Evolutionary conservation across 148 eudicot genomes (phyloP), one percentile per base, ranked within the genome.

Genomic region (Persicaria tinctoria): DNA sequence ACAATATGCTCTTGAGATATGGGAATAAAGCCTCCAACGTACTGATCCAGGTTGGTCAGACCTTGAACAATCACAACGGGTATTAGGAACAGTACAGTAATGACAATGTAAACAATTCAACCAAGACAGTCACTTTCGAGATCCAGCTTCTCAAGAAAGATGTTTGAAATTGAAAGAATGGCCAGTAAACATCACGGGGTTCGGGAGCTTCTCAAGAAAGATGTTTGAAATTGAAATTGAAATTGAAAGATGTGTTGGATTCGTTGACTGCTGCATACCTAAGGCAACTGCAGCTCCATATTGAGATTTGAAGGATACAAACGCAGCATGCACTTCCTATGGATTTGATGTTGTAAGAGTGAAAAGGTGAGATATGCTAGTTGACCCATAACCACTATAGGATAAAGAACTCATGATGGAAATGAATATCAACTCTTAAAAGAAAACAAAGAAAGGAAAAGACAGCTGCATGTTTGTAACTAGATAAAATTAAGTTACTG

Each of bases 281-380:
- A 85, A 79, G 73, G 86, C 90, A 80, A 80, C 32, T 70, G 93
- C 89, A 73, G 97, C 97, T 53, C 86, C 88, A 83, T 85, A 87
- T 27, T 91, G 91, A 38, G 97, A 81, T 82, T 88, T 91, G 81
- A 94, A 94, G 79, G 90, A 87, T 45, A 94, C 96, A 79, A 91
- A 91, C 11, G 98, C 98, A 78, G 98, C 98, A 48, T 88, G 89
- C 76, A 89, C 89, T 81, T 93, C 97, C 98, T 93, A 72, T 9
- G 69, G 14, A 78, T 49, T 46, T 46, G 60, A 49, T 47, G 48
- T 4, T 38, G 20, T 78, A 70, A 17, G 8, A 47, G 46, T 73
- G 57, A 73, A 47, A 76, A 69, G 18, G 51, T 3, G 9, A 70
- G 53, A 14, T 53, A 23, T 73, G 73, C 57, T 80, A 81, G 12